Base-by-base conservation (phyloP, 2,329 filamentous ascomycete species). In the Diaporthe aspalathi region DNA sequence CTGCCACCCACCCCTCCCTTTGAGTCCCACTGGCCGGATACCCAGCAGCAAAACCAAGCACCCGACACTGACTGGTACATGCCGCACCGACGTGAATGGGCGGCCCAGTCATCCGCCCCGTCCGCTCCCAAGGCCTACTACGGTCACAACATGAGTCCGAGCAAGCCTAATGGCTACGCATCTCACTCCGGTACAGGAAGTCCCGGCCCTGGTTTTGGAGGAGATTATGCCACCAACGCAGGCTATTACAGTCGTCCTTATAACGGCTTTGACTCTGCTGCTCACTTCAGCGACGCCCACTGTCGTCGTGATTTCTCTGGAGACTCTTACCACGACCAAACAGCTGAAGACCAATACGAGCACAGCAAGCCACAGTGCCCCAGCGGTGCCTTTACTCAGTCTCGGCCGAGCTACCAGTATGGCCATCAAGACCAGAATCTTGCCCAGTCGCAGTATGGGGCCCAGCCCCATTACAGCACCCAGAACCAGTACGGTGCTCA, bases 281-380 rank as follows among this genome's bases (percentile, higher is more conserved):
- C 68, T 12, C 63, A 63, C 63, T 70, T 67, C 54, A 71, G 62
- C 54, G 71, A 72, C 32, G 67, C 62, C n/a, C 66, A 70, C 56
- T 40, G 45, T 24, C 54, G 29, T 12, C 71, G 68, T 38, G 62
- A 56, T 27, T 70, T 63, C 43, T 68, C 68, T 14, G 62, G 71
- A 20, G 56, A 68, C 5, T 68, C 43, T n/a, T 68, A 68, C 43
- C 29, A 52, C 32, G 53, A 52, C 17, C 16, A 16, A 2, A 14
- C 53, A 40, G 14, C 29, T 16, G 43, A 43, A 43, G 32, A 29
- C 9, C 8, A 38, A 5, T 52, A 29, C 45, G 53, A 68, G 22
- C 43, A 60, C 50, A 43, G 43, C 50, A 43, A 38, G 14, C 14
- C 67, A 1, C 32, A 53, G 2, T 50, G 60, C 12, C 16, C 22